These are phyloP conservation scores for Apiospora sp. DNA, from an alignment of 2,329 filamentous ascomycete species.

Conservation along the genomic window DNA sequence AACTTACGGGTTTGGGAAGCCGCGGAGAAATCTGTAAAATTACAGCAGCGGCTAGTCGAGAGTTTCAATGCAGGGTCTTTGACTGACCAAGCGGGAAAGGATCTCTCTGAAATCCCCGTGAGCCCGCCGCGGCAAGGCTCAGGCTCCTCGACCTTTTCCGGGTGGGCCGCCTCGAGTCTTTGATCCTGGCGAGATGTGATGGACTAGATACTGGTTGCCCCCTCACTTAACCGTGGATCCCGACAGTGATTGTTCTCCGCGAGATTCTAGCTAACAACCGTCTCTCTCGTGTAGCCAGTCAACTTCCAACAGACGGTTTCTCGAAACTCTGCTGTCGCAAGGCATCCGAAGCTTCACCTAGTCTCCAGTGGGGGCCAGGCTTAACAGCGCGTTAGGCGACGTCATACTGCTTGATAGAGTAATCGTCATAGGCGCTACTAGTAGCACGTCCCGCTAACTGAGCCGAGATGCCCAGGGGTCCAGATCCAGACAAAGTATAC, in stretches of 20 bases:
- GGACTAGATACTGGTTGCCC: not conserved
- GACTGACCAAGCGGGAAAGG: not conserved
- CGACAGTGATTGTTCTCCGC: not conserved
- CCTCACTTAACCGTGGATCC: not conserved
- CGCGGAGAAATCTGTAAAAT: not conserved
- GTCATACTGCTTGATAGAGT: slow-evolving; percentile 24
- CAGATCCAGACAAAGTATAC: not conserved
- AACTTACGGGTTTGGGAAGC: not conserved
- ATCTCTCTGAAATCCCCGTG: not conserved
- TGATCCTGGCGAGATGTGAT: not conserved
- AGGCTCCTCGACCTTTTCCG: not conserved
- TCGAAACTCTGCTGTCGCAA: not conserved
- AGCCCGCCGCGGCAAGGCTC: not conserved
- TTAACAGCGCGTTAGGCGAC: slow-evolving; percentile 19
- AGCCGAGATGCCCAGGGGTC: slow-evolving; percentile 19
- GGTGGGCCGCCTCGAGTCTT: not conserved
- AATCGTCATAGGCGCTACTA: slow-evolving; percentile 22
- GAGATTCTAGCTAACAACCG: not conserved
- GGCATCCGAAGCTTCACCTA: slow-evolving; percentile 14
- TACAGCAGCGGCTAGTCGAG: not conserved
- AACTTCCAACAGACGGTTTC: slow-evolving; percentile 5
- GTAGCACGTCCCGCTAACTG: slow-evolving; percentile 14
- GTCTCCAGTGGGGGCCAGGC: slow-evolving; percentile 12
- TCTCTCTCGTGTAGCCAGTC: not conserved
- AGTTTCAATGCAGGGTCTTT: slow-evolving; percentile 1